These are phyloP conservation scores for Bolboschoenoplectus hybrid DNA, from an alignment of 202 grass and related monocot genomes.

Conservation along the genomic window DNA sequence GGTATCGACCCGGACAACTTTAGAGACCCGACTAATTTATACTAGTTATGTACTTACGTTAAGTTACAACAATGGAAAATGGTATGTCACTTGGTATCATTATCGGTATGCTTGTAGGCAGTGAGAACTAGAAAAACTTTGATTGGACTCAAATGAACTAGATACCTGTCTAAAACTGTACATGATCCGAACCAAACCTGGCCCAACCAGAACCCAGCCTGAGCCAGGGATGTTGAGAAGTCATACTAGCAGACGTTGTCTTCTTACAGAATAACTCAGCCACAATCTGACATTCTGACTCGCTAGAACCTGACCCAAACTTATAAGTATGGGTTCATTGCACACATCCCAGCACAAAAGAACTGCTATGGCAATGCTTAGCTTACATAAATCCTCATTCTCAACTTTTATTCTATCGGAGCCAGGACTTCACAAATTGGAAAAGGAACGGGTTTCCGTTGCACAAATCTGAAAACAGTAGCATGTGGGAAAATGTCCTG, in stretches of 20 bases:
- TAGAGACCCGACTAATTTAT: constrained; percentile 43
- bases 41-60: no score
- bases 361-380: background rate
- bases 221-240: no score
- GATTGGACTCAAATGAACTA: no score
- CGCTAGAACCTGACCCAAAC: background rate
- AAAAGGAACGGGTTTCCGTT: constrained; percentile 43
- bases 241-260: background rate
- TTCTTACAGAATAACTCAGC: background rate
- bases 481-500: constrained; percentile 72
- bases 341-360: background rate
- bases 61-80: no score
- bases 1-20: constrained; percentile 47
- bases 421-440: constrained; percentile 48
- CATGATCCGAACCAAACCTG: no score
- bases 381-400: background rate
- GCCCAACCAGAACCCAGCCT: no score
- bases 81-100: no score
- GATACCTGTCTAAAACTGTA: no score
- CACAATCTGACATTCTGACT: background rate
- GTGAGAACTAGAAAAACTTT: no score
- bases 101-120: no score
- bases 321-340: background rate
- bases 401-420: constrained; percentile 30
- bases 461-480: constrained; percentile 37